These are phyloP conservation scores for Penicillium angulare DNA, from an alignment of 495 filamentous ascomycete genomes.

Conservation along the genomic window DNA sequence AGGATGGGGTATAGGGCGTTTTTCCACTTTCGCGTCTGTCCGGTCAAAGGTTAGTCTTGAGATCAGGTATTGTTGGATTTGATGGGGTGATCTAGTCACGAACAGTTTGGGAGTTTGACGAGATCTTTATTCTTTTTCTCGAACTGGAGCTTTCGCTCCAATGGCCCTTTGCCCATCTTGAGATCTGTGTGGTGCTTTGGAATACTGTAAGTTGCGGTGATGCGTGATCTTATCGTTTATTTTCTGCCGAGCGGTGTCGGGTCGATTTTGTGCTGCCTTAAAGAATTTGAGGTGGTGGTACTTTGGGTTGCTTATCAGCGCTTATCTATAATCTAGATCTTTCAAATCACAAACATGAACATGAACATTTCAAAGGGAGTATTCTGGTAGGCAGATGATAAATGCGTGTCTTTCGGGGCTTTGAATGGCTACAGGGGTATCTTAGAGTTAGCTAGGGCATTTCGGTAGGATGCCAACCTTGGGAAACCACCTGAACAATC, in stretches of 20 bases:
- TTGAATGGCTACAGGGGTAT: too few relatives aligned
- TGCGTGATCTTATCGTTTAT: slow-evolving; percentile 17
- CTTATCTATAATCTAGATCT: too few relatives aligned
- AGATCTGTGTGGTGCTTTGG: background rate
- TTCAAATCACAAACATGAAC: too few relatives aligned
- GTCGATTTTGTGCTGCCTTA: too few relatives aligned
- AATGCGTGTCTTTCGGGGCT: too few relatives aligned
- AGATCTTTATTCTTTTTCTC: slow-evolving; percentile 42
- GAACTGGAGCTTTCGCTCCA: slow-evolving; percentile 36
- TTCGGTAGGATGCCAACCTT: too few relatives aligned
- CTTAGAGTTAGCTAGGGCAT: too few relatives aligned
- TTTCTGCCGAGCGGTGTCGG: slow-evolving; percentile 23
- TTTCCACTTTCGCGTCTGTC: slow-evolving; percentile 49
- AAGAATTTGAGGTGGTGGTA: too few relatives aligned
- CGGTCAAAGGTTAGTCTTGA: slow-evolving; percentile 11
- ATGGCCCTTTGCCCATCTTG: slow-evolving; percentile 26
- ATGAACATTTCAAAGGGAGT: too few relatives aligned
- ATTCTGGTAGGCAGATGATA: too few relatives aligned
- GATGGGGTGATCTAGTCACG: slow-evolving; percentile 2
- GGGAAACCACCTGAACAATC: too few relatives aligned
- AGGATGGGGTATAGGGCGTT: slow-evolving; percentile 71
- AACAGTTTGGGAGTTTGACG: slow-evolving; percentile 40
- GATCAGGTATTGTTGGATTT: background rate
- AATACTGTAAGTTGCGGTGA: background rate
- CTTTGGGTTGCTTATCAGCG: too few relatives aligned